Conservation (phyloP, 495 filamentous ascomycete genomes). For the Neohortaea acidophila region DNA sequence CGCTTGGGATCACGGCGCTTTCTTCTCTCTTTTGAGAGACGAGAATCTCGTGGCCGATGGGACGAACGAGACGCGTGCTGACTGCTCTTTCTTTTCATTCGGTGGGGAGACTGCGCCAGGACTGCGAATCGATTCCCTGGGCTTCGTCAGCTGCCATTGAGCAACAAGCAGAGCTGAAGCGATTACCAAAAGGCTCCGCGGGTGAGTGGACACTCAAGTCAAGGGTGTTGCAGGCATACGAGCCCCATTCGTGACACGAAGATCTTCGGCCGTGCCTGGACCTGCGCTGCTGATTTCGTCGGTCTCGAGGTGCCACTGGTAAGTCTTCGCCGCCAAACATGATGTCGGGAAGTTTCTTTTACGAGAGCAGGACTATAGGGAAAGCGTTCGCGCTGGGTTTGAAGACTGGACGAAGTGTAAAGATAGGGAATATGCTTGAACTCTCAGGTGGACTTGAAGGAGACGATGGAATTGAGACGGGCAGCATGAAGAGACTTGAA, state of each 20-base stretch:
- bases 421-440: not conserved
- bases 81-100: not conserved
- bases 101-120: not conserved
- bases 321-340: not conserved
- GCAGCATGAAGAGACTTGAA: no score
- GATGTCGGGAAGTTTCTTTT: not conserved
- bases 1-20: conserved; percentile 10
- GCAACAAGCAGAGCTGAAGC: not conserved
- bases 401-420: not conserved
- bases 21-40: conserved; percentile 9
- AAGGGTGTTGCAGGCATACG: not conserved
- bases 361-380: not conserved
- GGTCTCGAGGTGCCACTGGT: not conserved
- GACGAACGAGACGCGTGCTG: not conserved
- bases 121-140: conserved; percentile 15
- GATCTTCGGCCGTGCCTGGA: no score
- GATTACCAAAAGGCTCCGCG: conserved; percentile 3
- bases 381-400: not conserved
- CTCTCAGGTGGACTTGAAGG: not conserved
- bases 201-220: conserved; percentile 13
- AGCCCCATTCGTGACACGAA: not conserved
- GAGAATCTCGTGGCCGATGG: conserved; percentile 7
- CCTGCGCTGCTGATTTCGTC: not conserved
- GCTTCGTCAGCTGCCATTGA: not conserved
- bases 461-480: not conserved